Base-by-base conservation (phyloP, 164 flowering plant genomes). In the Kalanchoe fedtschenkoi region DNA sequence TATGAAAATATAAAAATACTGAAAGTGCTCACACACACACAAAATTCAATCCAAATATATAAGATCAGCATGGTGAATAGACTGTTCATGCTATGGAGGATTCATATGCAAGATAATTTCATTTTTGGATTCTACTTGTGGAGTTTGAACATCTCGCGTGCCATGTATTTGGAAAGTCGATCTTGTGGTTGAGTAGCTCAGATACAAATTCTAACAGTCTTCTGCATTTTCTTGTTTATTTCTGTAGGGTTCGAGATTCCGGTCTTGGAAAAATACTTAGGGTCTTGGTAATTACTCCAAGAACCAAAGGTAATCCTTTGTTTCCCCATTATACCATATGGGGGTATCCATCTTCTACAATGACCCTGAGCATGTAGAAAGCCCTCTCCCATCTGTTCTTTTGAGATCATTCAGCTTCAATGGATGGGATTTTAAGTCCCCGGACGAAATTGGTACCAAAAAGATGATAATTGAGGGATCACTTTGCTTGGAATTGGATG, bases 401-500 rank as follows among this genome's bases (percentile, higher is more conserved):
- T 34, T 63, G 16, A 60, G 68, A 44, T 70, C 79, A 1, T 1
- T 47, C 11, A 72, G 78, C 59, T 74, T 72, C 62, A 65, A 72
- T 39, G 64, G 65, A 32, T 68, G 64, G 22, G 70, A 71, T 39
- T 66, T 75, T 11, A 61, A 76, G 58, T 33, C 61, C 44, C 21
- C 34, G 6, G 5, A 14, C 44, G 68, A 66, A 42, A 33, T 61
- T 76, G 14, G 59, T 37, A 67, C 72, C 8, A 62, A 67, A 14
- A 69, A 67, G 42, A 26, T 74, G 63, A 43, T 67, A 19, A 9
- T 68, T 35, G 62, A 70, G 60, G 70, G 75, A n/a, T 72, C 78
- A 22, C 67, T 78, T 8, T 69, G 72, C 68, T 72, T 61, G 62
- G 77, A 71, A n/a, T 5, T 66, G 32, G 76, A 73, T 61, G 58